Conservation (phyloP, 2,329 filamentous ascomycete species). For the Stemphylium vesicarium region DNA sequence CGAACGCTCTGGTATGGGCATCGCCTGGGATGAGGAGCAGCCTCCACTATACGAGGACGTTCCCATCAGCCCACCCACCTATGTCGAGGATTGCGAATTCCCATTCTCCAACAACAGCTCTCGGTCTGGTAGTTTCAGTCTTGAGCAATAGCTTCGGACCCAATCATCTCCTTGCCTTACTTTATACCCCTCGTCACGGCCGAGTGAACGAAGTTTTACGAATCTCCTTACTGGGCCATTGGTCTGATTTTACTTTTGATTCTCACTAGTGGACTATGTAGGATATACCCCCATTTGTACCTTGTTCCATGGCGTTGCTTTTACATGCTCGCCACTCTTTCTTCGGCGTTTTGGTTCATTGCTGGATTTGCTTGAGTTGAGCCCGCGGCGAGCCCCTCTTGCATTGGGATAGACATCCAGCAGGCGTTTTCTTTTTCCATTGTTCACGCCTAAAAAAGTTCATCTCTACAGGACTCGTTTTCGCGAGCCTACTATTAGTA, state of each 20-base stretch:
- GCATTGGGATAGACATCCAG: slow-evolving; percentile 13
- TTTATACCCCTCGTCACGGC: slow-evolving; percentile 9
- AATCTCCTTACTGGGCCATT: slow-evolving; percentile 28
- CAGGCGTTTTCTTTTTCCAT: slow-evolving; percentile 4
- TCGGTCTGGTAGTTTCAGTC: slow-evolving; percentile 35
- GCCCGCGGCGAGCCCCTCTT: slow-evolving; percentile 20
- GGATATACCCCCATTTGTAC: slow-evolving; percentile 33
- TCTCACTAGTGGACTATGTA: slow-evolving; percentile 28
- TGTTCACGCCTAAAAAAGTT: slow-evolving; percentile 2
- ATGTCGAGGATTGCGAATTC: slow-evolving; percentile 43
- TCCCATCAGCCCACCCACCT: slow-evolving; percentile 77
- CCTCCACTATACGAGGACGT: slow-evolving; percentile 95
- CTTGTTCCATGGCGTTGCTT: slow-evolving; percentile 6
- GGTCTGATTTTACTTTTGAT: slow-evolving; percentile 23
- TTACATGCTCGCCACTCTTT: slow-evolving; percentile 12
- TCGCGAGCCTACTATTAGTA: background rate
- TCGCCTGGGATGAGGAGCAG: slow-evolving; percentile 96
- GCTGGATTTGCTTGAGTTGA: slow-evolving; percentile 18
- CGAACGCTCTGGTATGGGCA: slow-evolving; percentile 82
- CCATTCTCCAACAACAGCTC: slow-evolving; percentile 28
- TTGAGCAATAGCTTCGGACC: slow-evolving; percentile 12
- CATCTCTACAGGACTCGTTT: background rate
- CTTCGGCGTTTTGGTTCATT: slow-evolving; percentile 10
- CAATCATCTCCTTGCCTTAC: slow-evolving; percentile 1
- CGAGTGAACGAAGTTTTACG: slow-evolving; percentile 18